A percentile compares a stretch with the other conserved stretches of the same genome.
Evolutionary conservation across 495 filamentous ascomycete genomes (phyloP).

Genomic region (Podospora sp.): DNA sequence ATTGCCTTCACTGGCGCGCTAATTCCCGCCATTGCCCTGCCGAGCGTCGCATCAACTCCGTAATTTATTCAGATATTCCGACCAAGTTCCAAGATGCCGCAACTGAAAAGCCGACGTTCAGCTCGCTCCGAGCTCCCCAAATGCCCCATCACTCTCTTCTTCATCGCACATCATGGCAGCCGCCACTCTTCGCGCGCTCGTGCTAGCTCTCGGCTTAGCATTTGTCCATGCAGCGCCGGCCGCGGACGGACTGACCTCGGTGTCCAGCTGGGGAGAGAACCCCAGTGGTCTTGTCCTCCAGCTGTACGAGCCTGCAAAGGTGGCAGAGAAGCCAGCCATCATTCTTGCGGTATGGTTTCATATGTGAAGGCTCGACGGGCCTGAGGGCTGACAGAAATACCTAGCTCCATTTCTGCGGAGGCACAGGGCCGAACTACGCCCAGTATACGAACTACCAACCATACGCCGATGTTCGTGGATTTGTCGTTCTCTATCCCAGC

Average conservation of each 20-base stretch:
- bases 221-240: neutral
- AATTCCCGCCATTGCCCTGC: neutral
- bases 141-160: neutral
- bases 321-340: slow-evolving; percentile 42
- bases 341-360: slow-evolving; percentile 41
- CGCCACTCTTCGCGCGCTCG: neutral
- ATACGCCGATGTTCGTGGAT: slow-evolving; percentile 46
- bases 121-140: neutral
- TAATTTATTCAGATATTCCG: neutral
- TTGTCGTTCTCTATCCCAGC: slow-evolving; percentile 51
- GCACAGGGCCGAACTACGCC: slow-evolving; percentile 46
- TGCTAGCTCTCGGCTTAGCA: slow-evolving; percentile 13
- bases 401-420: slow-evolving; percentile 47
- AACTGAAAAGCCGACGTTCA: neutral
- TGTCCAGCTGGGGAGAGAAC: slow-evolving; percentile 40
- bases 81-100: neutral
- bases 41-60: neutral
- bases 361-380: neutral
- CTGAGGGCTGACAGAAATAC: slow-evolving; percentile 9
- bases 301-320: slow-evolving; percentile 41
- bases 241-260: slow-evolving; percentile 19
- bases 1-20: neutral
- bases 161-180: slow-evolving; percentile 3
- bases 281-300: slow-evolving; percentile 45
- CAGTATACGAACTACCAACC: slow-evolving; percentile 40